phyloP scores from a whole-genome alignment of 2,329 filamentous ascomycete genomes.

The Penicillium sp. region DNA sequence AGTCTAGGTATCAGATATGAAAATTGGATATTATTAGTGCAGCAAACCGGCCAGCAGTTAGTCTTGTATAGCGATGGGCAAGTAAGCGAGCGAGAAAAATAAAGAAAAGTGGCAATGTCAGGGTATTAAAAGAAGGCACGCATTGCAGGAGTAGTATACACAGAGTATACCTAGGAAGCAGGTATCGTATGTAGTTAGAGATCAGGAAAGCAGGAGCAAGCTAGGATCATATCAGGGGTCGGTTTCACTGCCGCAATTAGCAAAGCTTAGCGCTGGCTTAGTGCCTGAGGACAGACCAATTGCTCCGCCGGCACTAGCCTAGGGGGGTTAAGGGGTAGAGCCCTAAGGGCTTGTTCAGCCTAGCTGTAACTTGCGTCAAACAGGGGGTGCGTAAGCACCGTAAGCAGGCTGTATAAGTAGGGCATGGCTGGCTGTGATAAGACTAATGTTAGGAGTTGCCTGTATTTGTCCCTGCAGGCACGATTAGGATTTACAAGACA shows the following conservation, averaged over 20 bases:
- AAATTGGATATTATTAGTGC: conserved; percentile 3
- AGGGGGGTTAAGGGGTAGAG: conserved; percentile 1
- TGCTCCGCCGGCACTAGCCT: conserved; percentile 2
- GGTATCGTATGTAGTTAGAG: not conserved
- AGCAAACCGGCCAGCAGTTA: not conserved
- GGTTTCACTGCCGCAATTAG: too few relatives aligned
- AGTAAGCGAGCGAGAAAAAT: not conserved
- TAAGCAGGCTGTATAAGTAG: not conserved
- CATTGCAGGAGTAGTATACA: not conserved
- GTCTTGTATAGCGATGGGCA: not conserved
- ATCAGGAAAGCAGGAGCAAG: too few relatives aligned
- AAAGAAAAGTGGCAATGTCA: not conserved
- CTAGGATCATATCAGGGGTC: not conserved
- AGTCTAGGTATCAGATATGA: not conserved
- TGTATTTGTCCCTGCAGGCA: too few relatives aligned
- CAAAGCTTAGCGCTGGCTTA: too few relatives aligned
- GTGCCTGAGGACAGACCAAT: too few relatives aligned
- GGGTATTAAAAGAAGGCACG: not conserved
- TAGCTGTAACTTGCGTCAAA: not conserved
- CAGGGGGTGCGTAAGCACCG: not conserved
- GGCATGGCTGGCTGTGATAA: too few relatives aligned
- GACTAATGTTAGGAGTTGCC: not conserved
- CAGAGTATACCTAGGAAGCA: too few relatives aligned
- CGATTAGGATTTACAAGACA: too few relatives aligned
- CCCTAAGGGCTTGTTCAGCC: too few relatives aligned